Conservation (phyloP, 2,329 filamentous ascomycete species). For the Monosporascus sp. region DNA sequence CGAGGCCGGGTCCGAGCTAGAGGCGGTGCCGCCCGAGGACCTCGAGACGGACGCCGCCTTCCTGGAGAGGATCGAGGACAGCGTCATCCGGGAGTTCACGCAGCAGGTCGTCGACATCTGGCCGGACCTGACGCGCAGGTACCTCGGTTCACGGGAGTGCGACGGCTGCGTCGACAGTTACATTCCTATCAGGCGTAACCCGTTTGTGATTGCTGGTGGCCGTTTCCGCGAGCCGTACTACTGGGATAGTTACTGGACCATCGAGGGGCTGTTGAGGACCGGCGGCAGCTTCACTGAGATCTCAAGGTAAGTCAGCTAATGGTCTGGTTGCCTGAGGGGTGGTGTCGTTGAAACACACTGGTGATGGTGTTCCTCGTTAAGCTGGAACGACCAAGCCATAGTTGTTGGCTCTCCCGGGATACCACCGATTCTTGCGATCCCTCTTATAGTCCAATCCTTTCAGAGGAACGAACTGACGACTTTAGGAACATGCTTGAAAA, state of each 20-base stretch:
- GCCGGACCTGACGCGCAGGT: slow-evolving; percentile 60
- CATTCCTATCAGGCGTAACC: slow-evolving; percentile 56
- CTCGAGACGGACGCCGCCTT: slow-evolving; percentile 54
- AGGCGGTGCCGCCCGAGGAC: slow-evolving; percentile 44
- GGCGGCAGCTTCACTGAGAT: slow-evolving; percentile 59
- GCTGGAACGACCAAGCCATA: neutral
- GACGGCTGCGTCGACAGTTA: slow-evolving; percentile 58
- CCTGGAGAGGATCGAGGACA: slow-evolving; percentile 50
- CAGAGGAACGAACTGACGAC: neutral
- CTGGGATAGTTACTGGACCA: slow-evolving; percentile 66
- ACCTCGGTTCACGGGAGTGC: slow-evolving; percentile 49
- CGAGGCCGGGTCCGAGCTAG: slow-evolving; percentile 57
- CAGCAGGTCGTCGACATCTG: slow-evolving; percentile 63
- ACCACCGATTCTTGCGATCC: neutral
- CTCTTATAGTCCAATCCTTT: neutral
- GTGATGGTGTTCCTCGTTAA: neutral
- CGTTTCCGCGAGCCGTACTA: slow-evolving; percentile 68
- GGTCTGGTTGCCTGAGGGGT: neutral
- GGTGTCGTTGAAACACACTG: neutral
- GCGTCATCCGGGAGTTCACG: slow-evolving; percentile 55
- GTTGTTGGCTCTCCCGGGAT: too few species aligned
- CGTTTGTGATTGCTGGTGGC: slow-evolving; percentile 67
- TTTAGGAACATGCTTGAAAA: slow-evolving; percentile 60
- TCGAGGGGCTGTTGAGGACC: slow-evolving; percentile 60
- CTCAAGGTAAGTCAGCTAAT: slow-evolving; percentile 33